Percentiles rank a stretch among this genome's conserved stretches.
These are phyloP conservation scores for Pichia californica DNA, from an alignment of 805 yeast species.

Conservation along the genomic window DNA sequence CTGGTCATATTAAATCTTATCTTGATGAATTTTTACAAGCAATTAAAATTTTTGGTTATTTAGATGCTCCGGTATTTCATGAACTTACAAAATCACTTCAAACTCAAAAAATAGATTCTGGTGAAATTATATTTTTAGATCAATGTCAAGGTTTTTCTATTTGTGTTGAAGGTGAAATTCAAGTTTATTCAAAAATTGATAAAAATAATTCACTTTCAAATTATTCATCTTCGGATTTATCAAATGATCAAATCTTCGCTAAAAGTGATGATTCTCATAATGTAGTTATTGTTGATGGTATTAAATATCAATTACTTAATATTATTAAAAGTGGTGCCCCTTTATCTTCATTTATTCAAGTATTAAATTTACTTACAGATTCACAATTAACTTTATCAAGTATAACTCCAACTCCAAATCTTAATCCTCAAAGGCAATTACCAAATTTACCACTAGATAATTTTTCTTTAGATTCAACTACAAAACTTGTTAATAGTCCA, in stretches of 20 bases:
- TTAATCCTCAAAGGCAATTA: background rate
- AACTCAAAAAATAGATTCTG: slow-evolving; percentile 72
- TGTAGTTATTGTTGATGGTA: slow-evolving; percentile 44
- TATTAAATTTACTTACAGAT: slow-evolving; percentile 57
- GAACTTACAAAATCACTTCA: slow-evolving; percentile 89
- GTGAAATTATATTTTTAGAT: slow-evolving; percentile 69
- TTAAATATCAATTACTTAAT: slow-evolving; percentile 66
- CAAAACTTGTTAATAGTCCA: slow-evolving; percentile 8
- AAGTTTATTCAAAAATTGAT: slow-evolving; percentile 59
- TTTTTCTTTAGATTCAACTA: slow-evolving; percentile 10
- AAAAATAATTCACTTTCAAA: slow-evolving; percentile 11
- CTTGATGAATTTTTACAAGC: slow-evolving; percentile 87
- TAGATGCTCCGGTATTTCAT: slow-evolving; percentile 85
- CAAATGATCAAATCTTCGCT: slow-evolving; percentile 14
- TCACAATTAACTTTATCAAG: slow-evolving; percentile 9
- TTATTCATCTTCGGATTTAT: too few species aligned
- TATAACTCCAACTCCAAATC: slow-evolving; percentile 12
- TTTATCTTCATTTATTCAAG: slow-evolving; percentile 72
- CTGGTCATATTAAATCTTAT: slow-evolving; percentile 51
- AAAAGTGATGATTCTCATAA: slow-evolving; percentile 32
- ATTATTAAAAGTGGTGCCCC: slow-evolving; percentile 83
- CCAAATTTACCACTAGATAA: slow-evolving; percentile 10
- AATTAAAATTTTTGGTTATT: slow-evolving; percentile 87
- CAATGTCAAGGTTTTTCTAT: slow-evolving; percentile 73
- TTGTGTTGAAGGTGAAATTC: slow-evolving; percentile 86